Percentiles rank a stretch among this genome's conserved stretches.
phyloP scores from a whole-genome alignment of 495 filamentous ascomycete species.

The Umbilicaria muhlenbergii region DNA sequence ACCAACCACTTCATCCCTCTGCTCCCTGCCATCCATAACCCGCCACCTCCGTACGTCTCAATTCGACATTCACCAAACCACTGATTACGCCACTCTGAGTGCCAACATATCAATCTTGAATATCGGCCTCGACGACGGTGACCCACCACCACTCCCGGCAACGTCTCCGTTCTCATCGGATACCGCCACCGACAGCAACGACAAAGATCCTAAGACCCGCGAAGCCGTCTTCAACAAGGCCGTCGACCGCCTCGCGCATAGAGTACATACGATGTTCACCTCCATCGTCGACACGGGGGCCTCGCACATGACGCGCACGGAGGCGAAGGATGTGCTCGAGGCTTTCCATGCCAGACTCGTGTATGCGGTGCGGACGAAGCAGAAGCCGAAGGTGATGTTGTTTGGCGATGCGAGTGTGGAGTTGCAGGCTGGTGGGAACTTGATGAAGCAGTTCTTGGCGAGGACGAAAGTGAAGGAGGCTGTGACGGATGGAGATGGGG shows the following conservation, averaged over 20 bases:
- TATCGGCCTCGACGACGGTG: slow-evolving; percentile 54
- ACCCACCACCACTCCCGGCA: slow-evolving; percentile 7
- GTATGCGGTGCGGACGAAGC: slow-evolving; percentile 52
- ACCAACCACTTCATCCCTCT: slow-evolving; percentile 24
- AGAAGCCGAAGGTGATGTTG: slow-evolving; percentile 37
- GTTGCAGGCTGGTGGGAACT: slow-evolving; percentile 6
- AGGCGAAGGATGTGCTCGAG: slow-evolving; percentile 60
- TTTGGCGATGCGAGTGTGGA: slow-evolving; percentile 30
- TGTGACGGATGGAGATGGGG: slow-evolving; percentile 18
- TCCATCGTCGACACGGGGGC: slow-evolving; percentile 62
- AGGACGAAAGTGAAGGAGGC: slow-evolving; percentile 30
- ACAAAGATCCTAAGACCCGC: slow-evolving; percentile 12
- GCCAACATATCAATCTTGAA: slow-evolving; percentile 52
- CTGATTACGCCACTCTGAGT: slow-evolving; percentile 51
- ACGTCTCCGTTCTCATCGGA: slow-evolving; percentile 8
- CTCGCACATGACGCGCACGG: slow-evolving; percentile 50
- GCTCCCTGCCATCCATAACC: slow-evolving; percentile 36
- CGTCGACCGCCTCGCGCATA: slow-evolving; percentile 48
- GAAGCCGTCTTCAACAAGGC: slow-evolving; percentile 46
- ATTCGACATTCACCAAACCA: slow-evolving; percentile 34
- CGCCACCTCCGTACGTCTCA: slow-evolving; percentile 31
- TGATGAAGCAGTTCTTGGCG: slow-evolving; percentile 23
- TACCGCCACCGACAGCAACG: too few species aligned
- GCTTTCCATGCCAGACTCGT: slow-evolving; percentile 53
- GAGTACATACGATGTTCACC: slow-evolving; percentile 50